Base-by-base conservation (phyloP, 2,329 filamentous ascomycete genomes). In the Trichophyton schoenleinii region DNA sequence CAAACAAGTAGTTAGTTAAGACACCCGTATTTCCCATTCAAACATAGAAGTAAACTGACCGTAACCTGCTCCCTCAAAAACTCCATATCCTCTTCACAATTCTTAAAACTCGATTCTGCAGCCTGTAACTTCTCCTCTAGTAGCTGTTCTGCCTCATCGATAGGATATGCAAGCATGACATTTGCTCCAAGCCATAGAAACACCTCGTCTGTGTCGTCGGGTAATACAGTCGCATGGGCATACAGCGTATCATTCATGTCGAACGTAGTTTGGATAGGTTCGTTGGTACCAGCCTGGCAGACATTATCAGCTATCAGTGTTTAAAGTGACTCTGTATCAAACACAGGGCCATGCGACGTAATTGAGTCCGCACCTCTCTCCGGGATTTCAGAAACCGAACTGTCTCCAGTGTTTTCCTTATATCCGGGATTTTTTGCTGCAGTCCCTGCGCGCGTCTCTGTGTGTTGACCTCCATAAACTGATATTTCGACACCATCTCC, bases 131-230 rank as follows among this genome's bases (percentile, higher is more conserved):
- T 96, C 13, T 85, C 84, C 52, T 82, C 78, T 61, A 99, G 80
- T 66, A 99, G 81, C 49, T 80, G 79, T 75, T 92, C 85, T 0
- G 94, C 94, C 76, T 97, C 94, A 15, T 85, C 83, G 64, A 97
- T 86, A 2, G 91, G 89, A 72, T 99, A 99, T 58, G 94, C 85
- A 63, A 99, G 80, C 94, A 99, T 99, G 57, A 97, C 91, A 69
- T 99, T 99, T 62, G 94, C 92, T 38, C 94, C 94, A n/a, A 99
- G 81, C 94, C 94, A 99, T 60, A 99, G 81, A 71, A 95, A 96
- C 11, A 99, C 92, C 72, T 99, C 92, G 6, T 96, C 73, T 1
- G 75, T 72, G 58, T 75, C 85, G 0, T 89, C 90, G 1, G 87
- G 84, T 22, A 87, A 85, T 61, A 97, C 84, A 52, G 85, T 82